Base-by-base conservation (phyloP, 192 early-diverging fungal species). In the Coemansia reversa region DNA sequence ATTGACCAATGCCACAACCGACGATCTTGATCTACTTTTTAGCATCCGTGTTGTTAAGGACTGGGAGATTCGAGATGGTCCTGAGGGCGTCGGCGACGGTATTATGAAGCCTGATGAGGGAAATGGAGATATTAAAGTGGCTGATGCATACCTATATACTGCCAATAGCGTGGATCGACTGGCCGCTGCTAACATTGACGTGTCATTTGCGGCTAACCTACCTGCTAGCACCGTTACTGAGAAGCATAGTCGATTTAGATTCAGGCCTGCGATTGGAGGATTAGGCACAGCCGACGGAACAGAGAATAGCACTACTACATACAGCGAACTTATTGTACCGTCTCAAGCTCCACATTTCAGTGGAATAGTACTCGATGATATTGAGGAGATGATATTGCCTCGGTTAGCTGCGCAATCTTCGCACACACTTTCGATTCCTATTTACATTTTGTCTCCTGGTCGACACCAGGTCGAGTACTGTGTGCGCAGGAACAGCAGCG, bases 351-450 rank as follows among this genome's bases (percentile, higher is more conserved):
- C 7, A 1, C 12, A 28, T n/a, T 28, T 56, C 14, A 14, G 28
- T 22, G 76, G 60, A 12, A 18, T 73, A 27, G 65, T 71, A 23
- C 67, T 80, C 30, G 78, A 80, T 58, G 62, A 66, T 22, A 62
- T 80, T 27, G 18, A 33, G 5, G 49, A 49, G n/a, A 45, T 74
- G 56, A 12, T 23, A 24, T 47, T 80, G 51, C 71, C 72, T 12
- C 22, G 12, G n/a, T 62, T 80, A 7, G 49, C 55, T 20, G 57
- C 72, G 12, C 52, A 60, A 14, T 45, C 42, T 14, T 42, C n/a
- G 2, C 49, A 54, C 24, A 23, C 12, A 28, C 18, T 75, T 25
- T 8, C 23, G 0, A 32, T 80, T 20, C 78, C 78, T 0, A 7
- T 80, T 9, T 75, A 66, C 35, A 54, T 65, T 11, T 28, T 70